Evolutionary conservation across 371 early-diverging fungal species (phyloP), one percentile per base, ranked within the genome.

Genomic region (Mortierella sp.): DNA sequence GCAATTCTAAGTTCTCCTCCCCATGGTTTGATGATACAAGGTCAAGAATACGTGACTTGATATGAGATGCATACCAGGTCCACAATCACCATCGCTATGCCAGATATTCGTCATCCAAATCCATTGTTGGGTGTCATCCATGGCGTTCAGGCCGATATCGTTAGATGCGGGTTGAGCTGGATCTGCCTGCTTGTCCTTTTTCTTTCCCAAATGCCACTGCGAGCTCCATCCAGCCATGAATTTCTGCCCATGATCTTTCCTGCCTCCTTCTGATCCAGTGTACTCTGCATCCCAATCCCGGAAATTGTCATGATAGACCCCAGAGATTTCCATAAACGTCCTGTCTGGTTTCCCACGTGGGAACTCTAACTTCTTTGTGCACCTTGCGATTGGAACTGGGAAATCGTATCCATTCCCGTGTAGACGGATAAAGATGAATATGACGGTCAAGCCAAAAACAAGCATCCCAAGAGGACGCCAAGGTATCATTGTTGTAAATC

Each of bases 401-500:
- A 76, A 70, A 14, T 81, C 83, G 40, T 76, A 81, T 37, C 76
- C 76, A 52, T 76, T 72, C 0, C 83, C 83, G 45, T 81, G 83
- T n/a, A 81, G 52, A 2, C 76, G 76, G 61, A 81, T 69, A 72
- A 81, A 81, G 39, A 75, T 20, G 70, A 69, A 70, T 64, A 81
- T 81, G 70, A 76, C 63, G 16, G 67, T 57, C 47, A 81, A 32
- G 12, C 83, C 83, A 49, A 75, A 76, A 40, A 64, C 67, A 39
- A 81, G 76, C 76, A 76, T 81, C 69, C 76, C 76, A 0, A 76
- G 51, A 4, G 83, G 73, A 60, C 83, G 83, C 83, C 83, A 81
- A 66, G 76, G 76, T 55, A 75, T 18, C 83, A 81, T 81, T 55
- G 12, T 55, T 9, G 20, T 9, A 11, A 28, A 30, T 55, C 18